These are phyloP conservation scores for Rhododendron kiyosumense DNA, from an alignment of 148 eudicot species.

Conservation along the genomic window DNA sequence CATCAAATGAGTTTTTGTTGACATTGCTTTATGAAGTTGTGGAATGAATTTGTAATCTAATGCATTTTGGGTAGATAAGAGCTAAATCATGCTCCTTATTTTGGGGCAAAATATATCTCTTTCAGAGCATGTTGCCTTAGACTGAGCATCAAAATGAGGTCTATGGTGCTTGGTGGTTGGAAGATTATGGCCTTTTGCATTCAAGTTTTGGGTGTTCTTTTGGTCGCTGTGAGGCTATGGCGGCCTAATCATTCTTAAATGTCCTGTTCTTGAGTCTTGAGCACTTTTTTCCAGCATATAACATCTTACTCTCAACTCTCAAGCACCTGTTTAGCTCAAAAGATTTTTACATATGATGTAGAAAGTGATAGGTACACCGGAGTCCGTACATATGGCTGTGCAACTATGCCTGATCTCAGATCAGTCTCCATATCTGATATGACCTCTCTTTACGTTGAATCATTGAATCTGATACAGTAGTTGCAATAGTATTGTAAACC, in stretches of 20 bases:
- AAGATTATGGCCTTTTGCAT: neutral
- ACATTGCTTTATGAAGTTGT: neutral
- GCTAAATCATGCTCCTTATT: neutral
- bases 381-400: neutral
- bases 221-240: neutral
- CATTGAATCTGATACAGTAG: neutral
- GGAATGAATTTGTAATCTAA: neutral
- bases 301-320: neutral
- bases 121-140: neutral
- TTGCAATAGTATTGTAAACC: neutral
- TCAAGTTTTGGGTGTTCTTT: neutral
- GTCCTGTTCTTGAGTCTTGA: neutral
- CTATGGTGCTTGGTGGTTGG: neutral
- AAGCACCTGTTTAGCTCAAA: neutral
- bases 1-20: neutral
- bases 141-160: neutral
- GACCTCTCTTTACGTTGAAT: neutral
- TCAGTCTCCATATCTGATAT: neutral
- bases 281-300: neutral
- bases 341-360: neutral
- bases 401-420: neutral
- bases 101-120: neutral
- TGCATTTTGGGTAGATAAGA: neutral
- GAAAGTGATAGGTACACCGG: neutral
- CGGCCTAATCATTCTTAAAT: neutral